These are phyloP conservation scores for Avena atlantica DNA, from an alignment of 176 grass and related monocot genomes.

Conservation along the genomic window DNA sequence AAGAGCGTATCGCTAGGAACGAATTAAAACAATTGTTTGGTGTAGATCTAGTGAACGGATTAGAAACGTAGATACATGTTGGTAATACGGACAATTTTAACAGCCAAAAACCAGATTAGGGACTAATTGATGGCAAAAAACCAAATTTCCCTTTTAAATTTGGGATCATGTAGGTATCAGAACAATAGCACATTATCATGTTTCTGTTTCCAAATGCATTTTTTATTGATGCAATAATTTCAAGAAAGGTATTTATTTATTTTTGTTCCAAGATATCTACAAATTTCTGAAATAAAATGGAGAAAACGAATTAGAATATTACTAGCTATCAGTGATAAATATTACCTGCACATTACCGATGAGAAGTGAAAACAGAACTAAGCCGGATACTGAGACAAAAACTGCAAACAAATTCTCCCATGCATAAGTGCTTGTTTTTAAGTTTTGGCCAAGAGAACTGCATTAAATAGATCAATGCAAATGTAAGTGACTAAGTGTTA, in stretches of 20 bases:
- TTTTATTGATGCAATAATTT: constrained; percentile 13
- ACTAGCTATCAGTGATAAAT: not conserved
- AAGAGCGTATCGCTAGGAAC: too few relatives aligned
- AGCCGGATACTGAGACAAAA: constrained; percentile 82
- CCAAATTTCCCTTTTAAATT: too few relatives aligned
- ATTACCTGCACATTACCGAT: constrained; percentile 96
- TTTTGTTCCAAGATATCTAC: not conserved
- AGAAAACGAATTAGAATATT: constrained; percentile 1
- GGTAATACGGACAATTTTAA: too few relatives aligned
- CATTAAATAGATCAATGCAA: constrained; percentile 45
- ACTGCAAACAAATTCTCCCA: constrained; percentile 86
- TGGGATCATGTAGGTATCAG: not conserved
- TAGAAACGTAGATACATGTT: too few relatives aligned
- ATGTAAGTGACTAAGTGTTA: constrained; percentile 1
- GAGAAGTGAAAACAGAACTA: constrained; percentile 89
- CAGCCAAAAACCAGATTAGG: too few relatives aligned
- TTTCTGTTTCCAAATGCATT: constrained; percentile 18
- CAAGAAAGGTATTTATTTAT: not conserved
- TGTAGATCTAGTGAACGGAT: too few relatives aligned
- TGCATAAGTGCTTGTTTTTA: constrained; percentile 74
- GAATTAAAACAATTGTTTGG: too few relatives aligned
- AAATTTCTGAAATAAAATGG: constrained; percentile 22
- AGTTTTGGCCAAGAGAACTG: constrained; percentile 91
- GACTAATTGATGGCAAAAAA: too few relatives aligned
- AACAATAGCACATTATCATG: not conserved